Percentiles rank a stretch among this genome's conserved stretches.
Conservation (phyloP, 768 basidiomycete species). For the Leccinum broughii region DNA sequence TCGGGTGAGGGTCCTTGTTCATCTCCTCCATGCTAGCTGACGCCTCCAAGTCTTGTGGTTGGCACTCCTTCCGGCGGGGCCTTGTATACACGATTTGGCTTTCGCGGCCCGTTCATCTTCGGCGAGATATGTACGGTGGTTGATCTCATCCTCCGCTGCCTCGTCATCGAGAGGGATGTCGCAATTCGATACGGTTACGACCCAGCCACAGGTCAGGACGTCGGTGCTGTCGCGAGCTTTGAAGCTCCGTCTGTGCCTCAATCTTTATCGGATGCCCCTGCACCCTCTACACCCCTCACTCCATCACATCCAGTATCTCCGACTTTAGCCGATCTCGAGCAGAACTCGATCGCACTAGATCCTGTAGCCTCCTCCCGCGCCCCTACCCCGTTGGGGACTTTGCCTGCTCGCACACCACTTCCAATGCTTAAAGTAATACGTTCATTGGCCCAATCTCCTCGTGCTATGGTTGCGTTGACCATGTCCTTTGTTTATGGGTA, state of each 20-base stretch:
- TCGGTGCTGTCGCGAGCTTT: slow-evolving; percentile 4
- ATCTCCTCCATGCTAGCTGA: neutral
- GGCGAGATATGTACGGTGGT: slow-evolving; percentile 45
- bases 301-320: neutral
- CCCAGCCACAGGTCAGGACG: slow-evolving; percentile 29
- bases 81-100: slow-evolving; percentile 56
- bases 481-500: slow-evolving; percentile 58
- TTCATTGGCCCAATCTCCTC: slow-evolving; percentile 44
- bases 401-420: slow-evolving; percentile 27
- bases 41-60: slow-evolving; percentile 42
- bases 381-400: slow-evolving; percentile 5
- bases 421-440: slow-evolving; percentile 45
- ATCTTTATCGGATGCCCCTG: neutral
- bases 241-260: slow-evolving; percentile 7
- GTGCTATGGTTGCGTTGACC: slow-evolving; percentile 48
- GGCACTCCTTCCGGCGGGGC: slow-evolving; percentile 61
- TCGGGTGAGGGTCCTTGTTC: slow-evolving; percentile 41
- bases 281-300: neutral
- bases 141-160: slow-evolving; percentile 54
- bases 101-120: slow-evolving; percentile 60
- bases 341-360: neutral
- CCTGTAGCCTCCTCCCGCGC: neutral
- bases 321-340: neutral
- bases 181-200: slow-evolving; percentile 51
- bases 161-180: slow-evolving; percentile 56